These are phyloP conservation scores for Paracamarosporium sp. DNA, from an alignment of 2,329 filamentous ascomycete species.

Conservation along the genomic window DNA sequence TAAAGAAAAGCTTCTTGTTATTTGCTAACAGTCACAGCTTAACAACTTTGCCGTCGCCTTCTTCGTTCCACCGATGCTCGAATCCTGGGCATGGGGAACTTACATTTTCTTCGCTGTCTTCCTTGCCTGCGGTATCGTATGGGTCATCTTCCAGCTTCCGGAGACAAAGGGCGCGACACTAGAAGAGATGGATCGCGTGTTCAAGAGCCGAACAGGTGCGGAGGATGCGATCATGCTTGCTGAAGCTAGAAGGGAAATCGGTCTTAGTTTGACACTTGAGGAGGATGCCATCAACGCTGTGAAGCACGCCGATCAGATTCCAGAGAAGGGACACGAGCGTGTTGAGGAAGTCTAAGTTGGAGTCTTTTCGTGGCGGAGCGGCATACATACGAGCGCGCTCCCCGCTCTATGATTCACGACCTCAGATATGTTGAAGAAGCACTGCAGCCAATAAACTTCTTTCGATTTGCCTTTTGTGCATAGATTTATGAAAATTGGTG, in stretches of 20 bases:
- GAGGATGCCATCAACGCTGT: conserved; percentile 28
- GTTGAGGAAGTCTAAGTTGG: conserved; percentile 21
- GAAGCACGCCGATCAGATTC: conserved; percentile 19
- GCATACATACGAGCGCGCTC: not conserved
- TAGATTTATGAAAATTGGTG: no score
- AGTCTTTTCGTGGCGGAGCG: not conserved
- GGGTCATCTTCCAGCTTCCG: conserved; percentile 34
- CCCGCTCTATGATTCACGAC: not conserved
- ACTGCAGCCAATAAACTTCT: not conserved
- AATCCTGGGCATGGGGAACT: conserved; percentile 41
- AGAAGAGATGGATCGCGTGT: conserved; percentile 40
- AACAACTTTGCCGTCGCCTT: conserved; percentile 49
- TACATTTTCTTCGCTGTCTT: conserved; percentile 49
- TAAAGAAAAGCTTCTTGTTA: no score
- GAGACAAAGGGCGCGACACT: conserved; percentile 37
- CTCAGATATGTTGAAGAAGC: not conserved
- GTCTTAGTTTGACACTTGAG: conserved; percentile 29
- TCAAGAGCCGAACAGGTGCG: conserved; percentile 30
- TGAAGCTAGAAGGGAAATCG: conserved; percentile 32
- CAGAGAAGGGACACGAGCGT: conserved; percentile 22
- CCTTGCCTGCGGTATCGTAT: conserved; percentile 29
- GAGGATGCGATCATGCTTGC: conserved; percentile 36
- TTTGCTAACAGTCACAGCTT: conserved; percentile 17
- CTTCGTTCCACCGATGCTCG: conserved; percentile 43
- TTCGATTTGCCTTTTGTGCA: no score